Evolutionary conservation across 106 monocot genomes (phyloP), one percentile per base, ranked within the genome.

Genomic region (Acorus gramineus): DNA sequence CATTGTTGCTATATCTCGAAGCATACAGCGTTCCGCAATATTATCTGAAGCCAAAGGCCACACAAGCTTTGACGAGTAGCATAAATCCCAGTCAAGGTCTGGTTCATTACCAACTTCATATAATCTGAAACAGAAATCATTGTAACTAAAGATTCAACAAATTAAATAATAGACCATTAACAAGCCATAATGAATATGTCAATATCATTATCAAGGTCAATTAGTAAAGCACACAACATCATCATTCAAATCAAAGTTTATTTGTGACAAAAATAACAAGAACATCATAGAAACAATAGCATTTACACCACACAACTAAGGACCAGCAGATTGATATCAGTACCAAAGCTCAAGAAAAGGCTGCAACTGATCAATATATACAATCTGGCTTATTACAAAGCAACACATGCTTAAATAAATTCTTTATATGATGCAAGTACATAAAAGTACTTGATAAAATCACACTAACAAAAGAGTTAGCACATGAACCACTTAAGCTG

Each of bases 1-100:
- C 13, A 47, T 3, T 60, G 53, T 64, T 61, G 63, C n/a, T 44
- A 67, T 60, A 59, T 53, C 66, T 76, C 77, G 68, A 14, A 84
- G 66, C 65, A 56, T 53, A 68, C 14, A 48, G n/a, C 44, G 9
- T 4, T 46, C 6, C 50, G 55, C 42, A 47, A 68, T 56, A 44
- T 53, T 42, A 9, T 73, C 62, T 46, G 52, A 57, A 10, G 4
- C 48, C 42, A 64, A n/a, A 62, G 78, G 73, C 90, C 81, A 82
- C 47, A 71, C 63, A 74, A 60, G 67, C 54, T 68, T 6, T 8
- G 76, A 74, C 45, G 65, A 68, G 52, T 13, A 79, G 6, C 67
- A 55, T 8, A 42, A 55, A 6, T 50, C 74, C 52, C 66, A 71
- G 57, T 65, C 69, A 59, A 52, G 50, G 60, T 64, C 13, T 0